Percentiles rank a stretch among this genome's conserved stretches.
Evolutionary conservation across 106 monocot species (phyloP).

Genomic region (Acorus gramineus): DNA sequence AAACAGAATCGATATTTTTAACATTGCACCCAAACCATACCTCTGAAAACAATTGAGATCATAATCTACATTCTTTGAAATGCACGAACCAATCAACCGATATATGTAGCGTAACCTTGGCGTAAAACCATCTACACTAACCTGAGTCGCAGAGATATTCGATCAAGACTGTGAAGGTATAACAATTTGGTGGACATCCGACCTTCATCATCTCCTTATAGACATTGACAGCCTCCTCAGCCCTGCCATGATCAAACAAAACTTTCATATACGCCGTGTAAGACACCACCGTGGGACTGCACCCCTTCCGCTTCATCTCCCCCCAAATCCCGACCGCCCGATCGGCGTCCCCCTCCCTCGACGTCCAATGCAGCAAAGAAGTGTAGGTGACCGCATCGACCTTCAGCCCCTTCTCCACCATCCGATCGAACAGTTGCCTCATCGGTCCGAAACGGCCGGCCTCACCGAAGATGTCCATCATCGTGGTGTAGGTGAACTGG

Average conservation of each 20-base stretch:
- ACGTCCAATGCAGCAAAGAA: slow-evolving; percentile 55
- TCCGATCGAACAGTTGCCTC: slow-evolving; percentile 39
- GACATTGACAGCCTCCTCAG: slow-evolving; percentile 31
- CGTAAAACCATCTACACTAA: slow-evolving; percentile 35
- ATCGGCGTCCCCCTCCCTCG: slow-evolving; percentile 44
- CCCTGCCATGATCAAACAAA: slow-evolving; percentile 42
- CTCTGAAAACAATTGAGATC: too few relatives aligned
- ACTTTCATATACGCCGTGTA: slow-evolving; percentile 76
- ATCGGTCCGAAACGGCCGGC: slow-evolving; percentile 59
- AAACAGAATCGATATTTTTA: too few relatives aligned
- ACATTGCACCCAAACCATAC: too few relatives aligned
- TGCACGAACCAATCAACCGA: too few relatives aligned
- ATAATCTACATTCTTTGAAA: too few relatives aligned
- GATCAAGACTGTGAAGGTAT: slow-evolving; percentile 75
- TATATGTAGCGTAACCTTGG: background rate
- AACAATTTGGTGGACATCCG: slow-evolving; percentile 53
- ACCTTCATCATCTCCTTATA: slow-evolving; percentile 59
- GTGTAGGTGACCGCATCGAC: slow-evolving; percentile 55
- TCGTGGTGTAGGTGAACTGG: slow-evolving; percentile 86
- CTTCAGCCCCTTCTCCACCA: slow-evolving; percentile 35
- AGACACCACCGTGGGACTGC: slow-evolving; percentile 47
- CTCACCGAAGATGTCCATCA: slow-evolving; percentile 89
- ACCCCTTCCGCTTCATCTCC: slow-evolving; percentile 49
- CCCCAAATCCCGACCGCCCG: slow-evolving; percentile 48
- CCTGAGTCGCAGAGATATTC: slow-evolving; percentile 57